Percentiles rank a stretch among this genome's conserved stretches.
Evolutionary conservation across 345 rosid species (phyloP).

Genomic region (Salix caprea): DNA sequence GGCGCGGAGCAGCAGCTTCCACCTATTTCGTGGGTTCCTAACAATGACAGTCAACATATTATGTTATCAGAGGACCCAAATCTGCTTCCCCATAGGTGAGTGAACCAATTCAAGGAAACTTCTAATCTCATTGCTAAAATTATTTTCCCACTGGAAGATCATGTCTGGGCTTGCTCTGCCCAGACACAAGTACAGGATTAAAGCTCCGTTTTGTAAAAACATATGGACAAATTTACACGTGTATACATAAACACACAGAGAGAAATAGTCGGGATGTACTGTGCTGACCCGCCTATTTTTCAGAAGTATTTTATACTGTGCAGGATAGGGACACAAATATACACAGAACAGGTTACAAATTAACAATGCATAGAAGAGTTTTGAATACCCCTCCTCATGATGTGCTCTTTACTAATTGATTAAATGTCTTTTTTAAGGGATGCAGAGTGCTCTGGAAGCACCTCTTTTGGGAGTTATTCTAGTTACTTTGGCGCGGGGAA

Average conservation of each 20-base stretch:
- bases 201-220: neutral
- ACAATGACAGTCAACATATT: slow-evolving; percentile 39
- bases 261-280: neutral
- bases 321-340: neutral
- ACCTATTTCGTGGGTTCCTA: slow-evolving; percentile 53
- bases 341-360: neutral
- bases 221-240: neutral
- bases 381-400: neutral
- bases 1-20: slow-evolving; percentile 61
- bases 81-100: slow-evolving; percentile 48
- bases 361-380: neutral
- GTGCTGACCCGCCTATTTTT: neutral
- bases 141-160: neutral
- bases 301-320: neutral
- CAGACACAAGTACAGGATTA: neutral
- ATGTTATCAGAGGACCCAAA: slow-evolving; percentile 48
- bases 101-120: neutral
- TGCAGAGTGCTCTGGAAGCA: slow-evolving; percentile 63
- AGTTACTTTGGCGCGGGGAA: slow-evolving; percentile 59
- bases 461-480: slow-evolving; percentile 69
- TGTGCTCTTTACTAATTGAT: neutral
- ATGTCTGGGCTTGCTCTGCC: neutral
- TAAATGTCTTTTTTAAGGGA: slow-evolving; percentile 38
- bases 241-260: neutral
- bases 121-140: neutral